These are phyloP conservation scores for Chaetomium fimeti DNA, from an alignment of 495 filamentous ascomycete species.

Conservation along the genomic window DNA sequence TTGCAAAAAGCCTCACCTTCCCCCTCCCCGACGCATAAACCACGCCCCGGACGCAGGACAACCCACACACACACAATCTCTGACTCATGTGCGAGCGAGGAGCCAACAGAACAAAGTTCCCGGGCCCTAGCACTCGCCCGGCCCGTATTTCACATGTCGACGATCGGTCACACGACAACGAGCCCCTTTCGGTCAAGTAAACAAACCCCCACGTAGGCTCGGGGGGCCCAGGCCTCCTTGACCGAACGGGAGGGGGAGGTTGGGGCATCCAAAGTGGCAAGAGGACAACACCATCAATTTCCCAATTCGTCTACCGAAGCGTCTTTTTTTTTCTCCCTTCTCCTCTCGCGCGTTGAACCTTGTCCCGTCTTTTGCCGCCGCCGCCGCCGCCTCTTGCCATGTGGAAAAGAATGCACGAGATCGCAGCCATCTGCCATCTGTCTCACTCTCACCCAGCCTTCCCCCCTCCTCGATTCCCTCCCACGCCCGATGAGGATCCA, in stretches of 20 bases:
- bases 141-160: neutral
- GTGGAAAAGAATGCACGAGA: neutral
- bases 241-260: slow-evolving; percentile 12
- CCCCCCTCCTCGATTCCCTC: too few species aligned
- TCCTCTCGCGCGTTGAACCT: neutral
- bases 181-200: slow-evolving; percentile 19
- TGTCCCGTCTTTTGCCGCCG: neutral
- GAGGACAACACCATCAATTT: slow-evolving; percentile 26
- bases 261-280: slow-evolving; percentile 17
- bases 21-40: neutral
- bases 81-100: neutral
- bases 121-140: neutral
- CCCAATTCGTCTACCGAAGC: slow-evolving; percentile 27
- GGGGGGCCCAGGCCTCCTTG: neutral
- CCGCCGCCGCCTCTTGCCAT: neutral
- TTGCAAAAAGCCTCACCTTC: neutral
- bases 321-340: neutral
- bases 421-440: neutral
- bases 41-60: neutral
- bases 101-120: neutral
- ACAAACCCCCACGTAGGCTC: slow-evolving; percentile 16
- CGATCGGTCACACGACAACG: slow-evolving; percentile 11
- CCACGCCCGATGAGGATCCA: too few species aligned
- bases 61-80: neutral
- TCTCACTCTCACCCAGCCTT: neutral